phyloP scores from a whole-genome alignment of 2,329 filamentous ascomycete genomes.

The Podosphaera xanthii region DNA sequence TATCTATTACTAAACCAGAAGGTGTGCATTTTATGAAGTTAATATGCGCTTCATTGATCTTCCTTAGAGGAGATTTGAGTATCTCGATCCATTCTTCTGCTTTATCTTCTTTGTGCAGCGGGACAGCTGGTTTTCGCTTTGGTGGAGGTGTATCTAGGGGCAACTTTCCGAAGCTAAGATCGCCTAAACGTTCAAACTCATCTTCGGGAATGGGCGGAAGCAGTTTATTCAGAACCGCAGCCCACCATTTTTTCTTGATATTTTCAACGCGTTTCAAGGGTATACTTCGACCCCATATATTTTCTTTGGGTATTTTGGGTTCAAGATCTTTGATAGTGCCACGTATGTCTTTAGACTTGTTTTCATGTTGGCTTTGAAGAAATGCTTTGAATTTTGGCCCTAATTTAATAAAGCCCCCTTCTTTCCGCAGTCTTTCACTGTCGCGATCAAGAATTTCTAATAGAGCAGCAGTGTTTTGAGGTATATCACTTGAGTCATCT shows the following conservation, averaged over 20 bases:
- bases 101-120: background rate
- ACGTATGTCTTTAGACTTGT: conserved; percentile 4
- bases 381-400: conserved; percentile 9
- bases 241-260: conserved; percentile 27
- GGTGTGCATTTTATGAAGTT: background rate
- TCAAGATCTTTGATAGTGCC: conserved; percentile 4
- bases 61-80: conserved; percentile 2
- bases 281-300: conserved; percentile 27
- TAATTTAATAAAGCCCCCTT: background rate
- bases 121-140: conserved; percentile 7
- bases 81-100: background rate
- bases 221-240: conserved; percentile 21
- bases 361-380: conserved; percentile 9
- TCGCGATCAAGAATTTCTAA: background rate
- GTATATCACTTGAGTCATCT: conserved; percentile 15
- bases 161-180: conserved; percentile 19
- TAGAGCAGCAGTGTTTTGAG: conserved; percentile 19
- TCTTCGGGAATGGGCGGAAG: conserved; percentile 29
- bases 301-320: conserved; percentile 22
- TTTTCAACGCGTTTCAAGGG: conserved; percentile 19
- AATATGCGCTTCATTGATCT: background rate
- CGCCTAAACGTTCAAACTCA: conserved; percentile 33
- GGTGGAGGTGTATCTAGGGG: conserved; percentile 4
- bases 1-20: background rate
- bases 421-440: background rate